Base-by-base conservation (phyloP, 768 basidiomycete species). In the Leucosporidium yakuticum region DNA sequence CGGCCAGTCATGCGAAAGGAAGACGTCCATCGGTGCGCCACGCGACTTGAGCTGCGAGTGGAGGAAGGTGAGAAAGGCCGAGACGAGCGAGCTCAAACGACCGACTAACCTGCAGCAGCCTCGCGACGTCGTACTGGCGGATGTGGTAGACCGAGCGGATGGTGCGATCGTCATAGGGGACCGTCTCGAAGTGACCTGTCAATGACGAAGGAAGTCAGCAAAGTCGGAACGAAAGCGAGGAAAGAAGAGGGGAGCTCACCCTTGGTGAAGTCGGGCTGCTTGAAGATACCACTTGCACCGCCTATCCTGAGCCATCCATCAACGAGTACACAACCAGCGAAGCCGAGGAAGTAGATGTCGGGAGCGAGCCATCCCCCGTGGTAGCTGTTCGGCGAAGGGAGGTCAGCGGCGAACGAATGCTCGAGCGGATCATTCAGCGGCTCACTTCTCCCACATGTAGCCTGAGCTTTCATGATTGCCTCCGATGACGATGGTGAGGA, bases 1-100 rank as follows among this genome's bases (percentile, higher is more conserved):
- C 0, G 96, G 96, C 96, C 95, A 99, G 79, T 98, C 96, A 77
- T 99, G 95, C 3, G 94, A 97, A 47, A 98, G 82, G 81, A 97
- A 90, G 32, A 98, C 83, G 34, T 86, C 79, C 9, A 87, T 83
- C 15, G 17, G 9, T 0, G 51, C 20, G 12, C 64, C 62, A 27
- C 66, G 62, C 61, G 57, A 29, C 50, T 69, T 70, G 64, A 69
- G 67, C 69, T 73, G 65, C 2, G 4, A 4, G 25, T 2, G 8
- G 14, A 1, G 32, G n/a, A 0, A 8, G 29, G 12, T 17, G 19
- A 20, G 36, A 19, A 59, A 19, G 47, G 60, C 21, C 36, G n/a
- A 7, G 39, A 15, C 14, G 11, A 12, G 39, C 8, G 8, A 17
- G 21, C 20, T 20, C 27, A 14, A 20, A 47, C 54, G 44, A 27